These are phyloP conservation scores for Aspergillus puulaauensis DNA, from an alignment of 2,329 filamentous ascomycete genomes.

Conservation along the genomic window DNA sequence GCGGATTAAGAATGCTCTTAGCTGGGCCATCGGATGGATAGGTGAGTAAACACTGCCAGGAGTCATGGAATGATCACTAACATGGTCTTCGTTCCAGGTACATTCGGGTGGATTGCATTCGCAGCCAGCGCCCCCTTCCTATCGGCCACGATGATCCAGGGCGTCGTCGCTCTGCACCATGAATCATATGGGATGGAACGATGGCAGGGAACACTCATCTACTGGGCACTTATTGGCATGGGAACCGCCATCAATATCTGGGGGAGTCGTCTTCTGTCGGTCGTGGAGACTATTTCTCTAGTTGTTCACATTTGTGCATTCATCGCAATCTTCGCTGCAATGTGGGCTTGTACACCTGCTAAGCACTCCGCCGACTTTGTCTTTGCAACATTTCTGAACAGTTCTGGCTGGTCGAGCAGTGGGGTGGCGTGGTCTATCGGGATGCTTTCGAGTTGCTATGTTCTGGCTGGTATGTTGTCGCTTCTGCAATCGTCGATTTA, in stretches of 20 bases:
- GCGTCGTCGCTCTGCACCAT: constrained; percentile 43
- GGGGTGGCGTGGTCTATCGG: constrained; percentile 15
- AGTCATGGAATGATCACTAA: too few species aligned
- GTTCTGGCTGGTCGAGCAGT: constrained; percentile 12
- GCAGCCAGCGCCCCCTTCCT: constrained; percentile 43
- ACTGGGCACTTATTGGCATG: constrained; percentile 6
- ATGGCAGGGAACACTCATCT: constrained; percentile 40
- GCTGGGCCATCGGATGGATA: constrained; percentile 11
- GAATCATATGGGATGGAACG: constrained; percentile 39
- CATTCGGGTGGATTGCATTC: constrained; percentile 10
- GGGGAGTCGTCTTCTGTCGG: neutral
- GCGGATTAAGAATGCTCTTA: neutral
- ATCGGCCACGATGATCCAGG: constrained; percentile 47
- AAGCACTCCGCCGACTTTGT: constrained; percentile 6
- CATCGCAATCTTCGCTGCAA: neutral
- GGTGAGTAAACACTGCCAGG: neutral
- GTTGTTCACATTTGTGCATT: constrained; percentile 7
- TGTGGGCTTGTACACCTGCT: neutral
- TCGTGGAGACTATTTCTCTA: neutral
- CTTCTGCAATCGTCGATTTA: neutral
- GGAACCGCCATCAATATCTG: constrained; percentile 4
- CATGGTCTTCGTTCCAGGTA: neutral
- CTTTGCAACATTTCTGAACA: constrained; percentile 8
- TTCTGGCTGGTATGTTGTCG: constrained; percentile 10
- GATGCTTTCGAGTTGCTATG: constrained; percentile 13